Percentiles rank a stretch among this genome's conserved stretches.
phyloP scores from a whole-genome alignment of 371 early-diverging fungal species.

The Parasitella parasitica region DNA sequence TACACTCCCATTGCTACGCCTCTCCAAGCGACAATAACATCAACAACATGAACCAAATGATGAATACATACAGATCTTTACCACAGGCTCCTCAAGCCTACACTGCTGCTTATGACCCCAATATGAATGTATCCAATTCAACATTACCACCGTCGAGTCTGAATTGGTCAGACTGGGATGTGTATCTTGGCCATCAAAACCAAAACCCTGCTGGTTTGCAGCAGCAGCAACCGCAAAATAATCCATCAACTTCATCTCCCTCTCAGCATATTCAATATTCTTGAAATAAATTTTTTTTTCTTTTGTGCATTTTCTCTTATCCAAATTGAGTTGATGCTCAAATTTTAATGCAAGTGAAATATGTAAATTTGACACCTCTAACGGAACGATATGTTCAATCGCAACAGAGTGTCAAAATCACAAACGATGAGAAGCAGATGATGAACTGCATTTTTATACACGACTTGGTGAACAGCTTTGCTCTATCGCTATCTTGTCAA shows the following conservation, averaged over 20 bases:
- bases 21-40: background rate
- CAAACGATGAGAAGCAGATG: too few species aligned
- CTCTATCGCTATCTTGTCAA: too few species aligned
- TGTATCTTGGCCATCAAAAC: slow-evolving; percentile 19
- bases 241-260: background rate
- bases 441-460: too few species aligned
- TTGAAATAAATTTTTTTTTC: too few species aligned
- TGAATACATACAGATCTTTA: background rate
- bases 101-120: slow-evolving; percentile 7
- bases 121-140: slow-evolving; percentile 4
- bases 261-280: background rate
- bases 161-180: slow-evolving; percentile 28
- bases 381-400: too few species aligned
- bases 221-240: background rate
- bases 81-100: slow-evolving; percentile 2
- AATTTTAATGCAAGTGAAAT: too few species aligned
- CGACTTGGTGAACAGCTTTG: too few species aligned
- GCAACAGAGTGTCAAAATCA: too few species aligned
- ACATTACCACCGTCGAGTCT: slow-evolving; percentile 19
- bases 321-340: too few species aligned
- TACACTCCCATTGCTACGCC: background rate
- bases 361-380: too few species aligned
- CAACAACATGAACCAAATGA: background rate
- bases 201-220: background rate
- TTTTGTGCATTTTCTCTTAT: too few species aligned